phyloP scores from a whole-genome alignment of 352 stramenopile genomes.

The Globisporangium recalcitrans region DNA sequence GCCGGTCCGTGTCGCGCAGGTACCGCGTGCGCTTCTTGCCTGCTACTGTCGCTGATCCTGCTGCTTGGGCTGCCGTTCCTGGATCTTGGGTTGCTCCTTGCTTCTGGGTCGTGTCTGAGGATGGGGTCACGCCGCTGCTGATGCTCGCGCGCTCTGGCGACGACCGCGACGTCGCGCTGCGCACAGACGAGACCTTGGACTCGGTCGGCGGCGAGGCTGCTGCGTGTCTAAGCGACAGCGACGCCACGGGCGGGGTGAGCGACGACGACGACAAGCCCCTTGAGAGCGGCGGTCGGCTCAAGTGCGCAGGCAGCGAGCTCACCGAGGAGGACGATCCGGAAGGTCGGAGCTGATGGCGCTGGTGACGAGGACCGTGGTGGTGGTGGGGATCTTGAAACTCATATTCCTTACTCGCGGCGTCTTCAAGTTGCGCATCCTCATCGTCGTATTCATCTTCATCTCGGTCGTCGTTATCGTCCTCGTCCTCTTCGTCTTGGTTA shows the following conservation, averaged over 20 bases:
- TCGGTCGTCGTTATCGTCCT: not conserved
- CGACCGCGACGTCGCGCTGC: not conserved
- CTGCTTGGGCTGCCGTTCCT: not conserved
- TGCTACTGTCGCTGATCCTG: not conserved
- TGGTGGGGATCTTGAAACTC: not conserved
- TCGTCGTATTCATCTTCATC: not conserved
- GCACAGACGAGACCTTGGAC: not conserved
- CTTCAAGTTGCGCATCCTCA: not conserved
- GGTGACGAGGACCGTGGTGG: not conserved
- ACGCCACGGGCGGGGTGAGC: not conserved
- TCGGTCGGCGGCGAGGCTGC: not conserved
- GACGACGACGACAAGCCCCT: not conserved
- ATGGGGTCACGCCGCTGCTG: no score
- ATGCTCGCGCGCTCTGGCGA: not conserved
- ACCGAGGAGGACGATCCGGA: not conserved
- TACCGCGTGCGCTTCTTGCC: conserved; percentile 44
- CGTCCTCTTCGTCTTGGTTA: not conserved
- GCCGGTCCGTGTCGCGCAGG: conserved; percentile 48
- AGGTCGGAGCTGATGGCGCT: not conserved
- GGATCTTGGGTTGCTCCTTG: not conserved
- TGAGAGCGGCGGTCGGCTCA: not conserved
- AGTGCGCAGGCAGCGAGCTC: not conserved
- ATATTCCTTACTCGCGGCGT: not conserved
- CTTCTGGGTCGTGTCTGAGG: not conserved
- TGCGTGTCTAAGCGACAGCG: not conserved